Evolutionary conservation across 2,329 filamentous ascomycete species (phyloP), one percentile per base, ranked within the genome.

Genomic region (Clarireedia paspali): DNA sequence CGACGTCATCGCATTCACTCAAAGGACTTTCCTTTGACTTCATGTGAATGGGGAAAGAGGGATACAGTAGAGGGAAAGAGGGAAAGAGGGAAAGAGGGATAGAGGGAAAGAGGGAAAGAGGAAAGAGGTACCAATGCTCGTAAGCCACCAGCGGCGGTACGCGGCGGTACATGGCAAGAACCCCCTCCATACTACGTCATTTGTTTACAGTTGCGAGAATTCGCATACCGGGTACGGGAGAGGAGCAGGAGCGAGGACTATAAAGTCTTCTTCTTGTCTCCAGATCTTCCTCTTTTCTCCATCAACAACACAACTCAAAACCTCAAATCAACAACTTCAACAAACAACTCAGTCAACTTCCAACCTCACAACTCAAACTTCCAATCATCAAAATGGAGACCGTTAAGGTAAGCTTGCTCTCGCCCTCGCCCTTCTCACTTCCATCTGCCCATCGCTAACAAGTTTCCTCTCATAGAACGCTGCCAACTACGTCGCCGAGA

Each of bases 401-500:
- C 59, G 57, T 70, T 52, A 70, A 70, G 68, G 64, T 61, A 66
- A 30, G 59, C 55, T 39, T 23, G 27, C 51, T 42, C 42, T 39
- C 42, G 48, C 40, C 50, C 34, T 42, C 49, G 12, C 47, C 20
- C 30, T 6, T 6, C 9, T 27, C 5, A 12, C 6, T 23, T 12
- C 53, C 53, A 6, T 26, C 26, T 27, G 24, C 26, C 47, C 10
- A 12, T 23, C 55, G 10, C 59, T 39, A 59, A 57, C 26, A 51
- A 38, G 46, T 26, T n/a, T 34, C 4, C 5, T 30, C 45, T 47
- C 30, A 34, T 4, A 71, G 72, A 76, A 79, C 72, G 73, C 73
- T 64, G 76, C 72, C 71, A 81, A 80, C 75, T 79, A 80, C 74
- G 76, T 81, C 68, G 69, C 74, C 59, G 79, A 82, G 75, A 72